Evolutionary conservation across 768 basidiomycete species (phyloP), one percentile per base, ranked within the genome.

Genomic region (Tricholoma sp.): DNA sequence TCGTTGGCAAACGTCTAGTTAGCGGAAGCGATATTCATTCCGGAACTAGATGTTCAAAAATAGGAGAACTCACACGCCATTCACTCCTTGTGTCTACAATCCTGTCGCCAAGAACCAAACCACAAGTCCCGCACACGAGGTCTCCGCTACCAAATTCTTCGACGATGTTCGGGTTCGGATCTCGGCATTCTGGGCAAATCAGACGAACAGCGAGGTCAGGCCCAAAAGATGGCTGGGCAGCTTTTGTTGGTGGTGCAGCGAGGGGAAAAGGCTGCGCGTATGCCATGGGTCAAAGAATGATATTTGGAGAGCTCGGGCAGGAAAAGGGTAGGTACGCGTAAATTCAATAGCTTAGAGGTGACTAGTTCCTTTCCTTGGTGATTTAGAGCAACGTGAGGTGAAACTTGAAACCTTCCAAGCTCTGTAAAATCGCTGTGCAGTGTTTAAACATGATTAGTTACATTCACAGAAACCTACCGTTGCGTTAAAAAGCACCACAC

Each of bases 61-160:
- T 24, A 57, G 53, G n/a, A 57, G 6, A 12, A 84, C 90, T 79
- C 78, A 91, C 90, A 78, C 87, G 78, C 91, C 95, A 99, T 87
- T 99, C 97, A 75, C 92, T 94, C 71, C 96, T 80, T 36, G 97
- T 98, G 73, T 99, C 97, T 31, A 98, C 95, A 52, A 99, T 86
- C 63, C 94, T 83, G 70, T 98, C 97, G 65, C 96, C 96, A 60
- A 98, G 76, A 63, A 99, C 94, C 63, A 98, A 79, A 56, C 95
- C 94, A 79, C 94, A 96, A 59, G 82, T 82, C 67, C 89, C 89
- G 76, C 95, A 94, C 63, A 98, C 97, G 68, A 98, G 85, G 75
- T 99, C 97, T 66, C 97, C 97, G 63, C 91, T 90, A 66, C 92
- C 91, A 74, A 96, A 98, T 77, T 98, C 94, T 78, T 99, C 97